phyloP scores from a whole-genome alignment of 805 yeast genomes.

The Blastobotrys peoriensis region DNA sequence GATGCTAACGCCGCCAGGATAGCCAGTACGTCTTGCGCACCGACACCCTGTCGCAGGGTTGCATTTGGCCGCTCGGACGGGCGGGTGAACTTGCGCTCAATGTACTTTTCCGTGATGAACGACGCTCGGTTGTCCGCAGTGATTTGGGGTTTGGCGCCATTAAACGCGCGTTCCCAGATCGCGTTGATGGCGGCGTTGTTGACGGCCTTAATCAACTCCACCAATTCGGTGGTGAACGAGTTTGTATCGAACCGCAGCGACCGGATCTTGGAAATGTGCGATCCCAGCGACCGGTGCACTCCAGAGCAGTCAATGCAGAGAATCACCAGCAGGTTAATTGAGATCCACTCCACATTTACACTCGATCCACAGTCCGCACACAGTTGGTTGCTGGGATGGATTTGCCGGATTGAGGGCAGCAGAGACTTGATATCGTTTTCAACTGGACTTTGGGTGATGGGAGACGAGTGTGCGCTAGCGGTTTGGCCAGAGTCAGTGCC shows the following conservation, averaged over 20 bases:
- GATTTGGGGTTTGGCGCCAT: conserved; percentile 23
- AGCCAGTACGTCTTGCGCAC: conserved; percentile 25
- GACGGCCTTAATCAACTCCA: conserved; percentile 50
- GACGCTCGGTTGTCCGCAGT: conserved; percentile 43
- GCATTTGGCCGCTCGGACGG: conserved; percentile 31
- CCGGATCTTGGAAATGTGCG: conserved; percentile 71
- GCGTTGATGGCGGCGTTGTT: conserved; percentile 51
- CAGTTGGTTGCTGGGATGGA: conserved; percentile 45
- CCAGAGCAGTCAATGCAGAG: conserved; percentile 85
- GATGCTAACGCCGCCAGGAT: conserved; percentile 33
- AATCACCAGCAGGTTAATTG: conserved; percentile 63
- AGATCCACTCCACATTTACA: conserved; percentile 68
- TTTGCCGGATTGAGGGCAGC: conserved; percentile 13
- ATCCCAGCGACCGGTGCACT: conserved; percentile 79
- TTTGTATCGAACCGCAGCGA: conserved; percentile 68
- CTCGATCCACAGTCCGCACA: conserved; percentile 78
- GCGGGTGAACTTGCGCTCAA: conserved; percentile 41
- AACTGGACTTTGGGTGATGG: conserved; percentile 1
- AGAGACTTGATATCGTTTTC: conserved; percentile 6
- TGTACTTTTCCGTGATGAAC: conserved; percentile 66
- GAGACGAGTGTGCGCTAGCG: neutral
- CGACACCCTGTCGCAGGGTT: conserved; percentile 31
- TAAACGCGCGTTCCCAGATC: conserved; percentile 49
- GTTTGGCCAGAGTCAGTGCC: neutral
- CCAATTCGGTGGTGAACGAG: conserved; percentile 51